Evolutionary conservation across 345 rosid species (phyloP), one percentile per base, ranked within the genome.

Genomic region (Citrus inodora): DNA sequence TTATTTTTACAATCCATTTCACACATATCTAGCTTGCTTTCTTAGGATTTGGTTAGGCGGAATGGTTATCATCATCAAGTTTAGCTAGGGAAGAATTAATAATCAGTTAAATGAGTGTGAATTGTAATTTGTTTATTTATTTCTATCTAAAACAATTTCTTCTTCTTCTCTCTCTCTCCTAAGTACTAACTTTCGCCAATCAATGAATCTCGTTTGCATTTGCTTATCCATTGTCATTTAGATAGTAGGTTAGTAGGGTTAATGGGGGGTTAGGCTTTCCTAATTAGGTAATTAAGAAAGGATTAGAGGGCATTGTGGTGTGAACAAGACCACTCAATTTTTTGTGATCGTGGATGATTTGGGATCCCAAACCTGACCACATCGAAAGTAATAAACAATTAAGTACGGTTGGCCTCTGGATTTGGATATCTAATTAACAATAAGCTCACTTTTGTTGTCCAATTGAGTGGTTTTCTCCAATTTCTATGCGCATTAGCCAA

Each of bases 301-400:
- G 55, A 76, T 19, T 4, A 13, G 61, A 64, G 81, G 82, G 30
- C 42, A 73, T 75, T 77, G 27, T 59, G 71, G 79, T 71, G 71
- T 51, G 75, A 32, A 61, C 40, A 37, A 55, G 46, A 61, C 61
- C n/a, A 60, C 76, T 38, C 17, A 22, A 51, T 1, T 19, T 56
- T 48, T 16, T 33, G 73, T 69, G 46, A 79, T 56, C 60, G 73
- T 46, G 27, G 28, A 35, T 55, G 77, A 74, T 82, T 85, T 85
- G 82, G 87, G 88, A 85, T 84, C 87, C 87, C 85, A 79, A 81
- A 73, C 77, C 82, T 78, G 83, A 73, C 78, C 80, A 84, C 86
- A 79, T 82, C 55, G 79, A 81, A 83, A 76, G 80, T 59, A 86
- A 80, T 76, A 82, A 87, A 86, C 53, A 86, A 82, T 51, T 9